Percentiles rank a stretch among this genome's conserved stretches.
These are phyloP conservation scores for Globisporangium orthogonon DNA, from an alignment of 352 stramenopile species.

Conservation along the genomic window DNA sequence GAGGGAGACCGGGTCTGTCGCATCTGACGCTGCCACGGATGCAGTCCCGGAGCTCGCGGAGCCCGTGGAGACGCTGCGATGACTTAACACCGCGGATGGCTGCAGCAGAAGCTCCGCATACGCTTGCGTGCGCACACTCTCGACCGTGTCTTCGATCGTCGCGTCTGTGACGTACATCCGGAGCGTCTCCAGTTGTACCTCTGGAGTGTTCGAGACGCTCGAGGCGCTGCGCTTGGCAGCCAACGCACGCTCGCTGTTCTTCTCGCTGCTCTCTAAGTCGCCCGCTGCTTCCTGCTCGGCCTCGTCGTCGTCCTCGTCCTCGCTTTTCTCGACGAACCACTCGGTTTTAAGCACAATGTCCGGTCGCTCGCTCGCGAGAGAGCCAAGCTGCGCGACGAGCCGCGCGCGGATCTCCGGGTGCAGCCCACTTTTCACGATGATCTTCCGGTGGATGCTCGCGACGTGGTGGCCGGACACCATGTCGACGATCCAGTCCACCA, in stretches of 20 bases:
- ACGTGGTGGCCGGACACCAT: constrained; percentile 54
- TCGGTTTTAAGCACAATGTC: constrained; percentile 65
- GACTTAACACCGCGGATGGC: constrained; percentile 1
- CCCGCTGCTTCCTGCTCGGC: constrained; percentile 6
- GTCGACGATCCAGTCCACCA: constrained; percentile 65
- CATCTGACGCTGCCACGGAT: not conserved
- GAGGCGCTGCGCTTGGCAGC: constrained; percentile 4
- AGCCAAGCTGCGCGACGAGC: constrained; percentile 50
- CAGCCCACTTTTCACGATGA: constrained; percentile 66
- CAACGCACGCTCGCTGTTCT: too few relatives aligned
- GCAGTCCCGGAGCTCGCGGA: not conserved
- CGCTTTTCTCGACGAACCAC: constrained; percentile 46
- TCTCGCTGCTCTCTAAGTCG: too few relatives aligned
- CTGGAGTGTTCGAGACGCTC: not conserved
- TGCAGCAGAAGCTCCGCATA: constrained; percentile 37
- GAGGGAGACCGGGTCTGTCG: not conserved
- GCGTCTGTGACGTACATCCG: constrained; percentile 55
- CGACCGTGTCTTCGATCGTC: constrained; percentile 17
- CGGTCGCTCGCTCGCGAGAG: constrained; percentile 47
- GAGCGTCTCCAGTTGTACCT: constrained; percentile 43
- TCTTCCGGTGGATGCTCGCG: constrained; percentile 45
- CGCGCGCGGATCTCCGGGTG: constrained; percentile 71
- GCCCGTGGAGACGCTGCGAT: constrained; percentile 7
- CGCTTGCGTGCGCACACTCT: constrained; percentile 14
- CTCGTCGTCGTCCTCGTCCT: constrained; percentile 26